These are phyloP conservation scores for Scenedesmus sp. DNA, from an alignment of 163 green algal genomes.

Conservation along the genomic window DNA sequence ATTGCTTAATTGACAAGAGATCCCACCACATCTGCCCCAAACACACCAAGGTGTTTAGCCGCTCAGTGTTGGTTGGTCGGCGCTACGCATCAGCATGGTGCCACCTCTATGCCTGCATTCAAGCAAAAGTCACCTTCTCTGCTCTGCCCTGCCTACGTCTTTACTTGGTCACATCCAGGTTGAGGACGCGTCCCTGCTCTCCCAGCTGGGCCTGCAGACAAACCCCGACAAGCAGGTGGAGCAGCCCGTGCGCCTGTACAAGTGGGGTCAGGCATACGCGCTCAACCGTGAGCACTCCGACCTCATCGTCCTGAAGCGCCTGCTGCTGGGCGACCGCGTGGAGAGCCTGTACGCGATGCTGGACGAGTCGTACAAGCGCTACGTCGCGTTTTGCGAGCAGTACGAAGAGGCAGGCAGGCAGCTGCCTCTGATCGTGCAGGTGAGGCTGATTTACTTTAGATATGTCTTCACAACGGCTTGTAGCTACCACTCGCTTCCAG, in stretches of 20 bases:
- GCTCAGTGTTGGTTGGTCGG: not conserved
- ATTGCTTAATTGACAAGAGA: too few species aligned
- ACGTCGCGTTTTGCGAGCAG: not conserved
- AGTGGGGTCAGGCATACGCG: not conserved
- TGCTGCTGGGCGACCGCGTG: constrained; percentile 28
- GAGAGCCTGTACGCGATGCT: constrained; percentile 34
- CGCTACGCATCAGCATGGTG: too few species aligned
- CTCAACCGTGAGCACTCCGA: constrained; percentile 35
- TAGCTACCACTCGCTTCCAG: too few species aligned
- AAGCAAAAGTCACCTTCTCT: not conserved
- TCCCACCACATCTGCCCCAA: too few species aligned
- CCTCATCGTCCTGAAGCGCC: constrained; percentile 36
- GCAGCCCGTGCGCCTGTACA: constrained; percentile 36
- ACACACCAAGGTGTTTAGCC: too few species aligned
- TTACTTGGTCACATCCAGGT: not conserved
- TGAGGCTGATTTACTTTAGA: not conserved
- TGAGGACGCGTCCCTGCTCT: not conserved
- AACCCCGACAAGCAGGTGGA: not conserved
- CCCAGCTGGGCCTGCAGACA: constrained; percentile 23
- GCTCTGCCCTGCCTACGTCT: not conserved
- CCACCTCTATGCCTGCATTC: too few species aligned
- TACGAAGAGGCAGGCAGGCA: constrained; percentile 27
- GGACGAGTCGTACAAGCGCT: constrained; percentile 19
- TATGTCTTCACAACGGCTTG: too few species aligned
- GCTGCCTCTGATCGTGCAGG: constrained; percentile 27